Base-by-base conservation (phyloP, 2,329 filamentous ascomycete species). In the Talaromyces sp. region DNA sequence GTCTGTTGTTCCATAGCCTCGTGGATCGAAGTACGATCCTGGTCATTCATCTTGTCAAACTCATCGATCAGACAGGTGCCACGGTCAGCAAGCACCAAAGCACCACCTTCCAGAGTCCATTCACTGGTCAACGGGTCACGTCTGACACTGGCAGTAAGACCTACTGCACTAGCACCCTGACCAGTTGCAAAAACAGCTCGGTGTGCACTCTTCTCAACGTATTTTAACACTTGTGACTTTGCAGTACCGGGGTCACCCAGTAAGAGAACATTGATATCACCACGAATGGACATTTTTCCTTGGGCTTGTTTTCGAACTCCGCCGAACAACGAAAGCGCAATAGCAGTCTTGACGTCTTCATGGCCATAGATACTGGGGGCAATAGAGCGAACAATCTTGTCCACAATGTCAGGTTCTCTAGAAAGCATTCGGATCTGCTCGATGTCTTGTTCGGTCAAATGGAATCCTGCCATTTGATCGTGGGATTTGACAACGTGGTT, bases 21-120 rank as follows among this genome's bases (percentile, higher is more conserved):
- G 83, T 99, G 94, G 67, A 99, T 99, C 8, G 92, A 96, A 0
- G 94, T 97, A 65, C 94, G 87, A 75, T 99, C 94, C 72, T 97
- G 92, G 73, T 99, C 94, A 74, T 97, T 97, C 94, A 99, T 99
- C 83, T 99, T 99, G 84, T 99, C 94, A 69, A 99, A 99, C 77
- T 99, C 94, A 69, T 99, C 94, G 64, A 99, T 99, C 31, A 99
- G 82, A 70, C 94, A 97, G 17, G 91, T 96, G 46, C 94, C 94
- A 65, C 91, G 89, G 74, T 99, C 94, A 17, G 94, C 94, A 59
- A 99, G 85, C 69, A 99, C 94, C 11, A 99, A 82, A 3, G 94
- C 94, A 71, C 94, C 94, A 64, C 94, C 94, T 78, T 99, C 94
- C 2, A 99, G 81, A 6, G 94, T 97, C 93, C 94, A 99, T 77